phyloP scores from a whole-genome alignment of 495 filamentous ascomycete species.

The Chaetomidium leptoderma region DNA sequence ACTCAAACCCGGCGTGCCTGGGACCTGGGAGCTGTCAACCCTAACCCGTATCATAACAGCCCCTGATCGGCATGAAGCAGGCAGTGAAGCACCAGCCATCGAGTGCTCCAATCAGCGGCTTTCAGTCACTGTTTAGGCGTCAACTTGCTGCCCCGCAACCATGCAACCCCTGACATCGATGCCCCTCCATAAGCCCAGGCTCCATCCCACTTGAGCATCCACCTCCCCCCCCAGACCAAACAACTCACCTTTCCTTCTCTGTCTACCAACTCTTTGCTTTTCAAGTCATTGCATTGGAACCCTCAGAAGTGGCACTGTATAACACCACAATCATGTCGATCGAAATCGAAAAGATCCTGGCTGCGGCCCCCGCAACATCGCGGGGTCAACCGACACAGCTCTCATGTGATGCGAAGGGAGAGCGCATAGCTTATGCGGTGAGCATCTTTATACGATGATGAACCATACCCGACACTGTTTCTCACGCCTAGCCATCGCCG shows the following conservation, averaged over 20 bases:
- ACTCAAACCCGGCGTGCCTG: not conserved
- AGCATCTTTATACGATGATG: conserved; percentile 31
- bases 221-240: not conserved
- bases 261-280: not conserved
- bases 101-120: not conserved
- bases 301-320: not conserved
- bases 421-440: conserved; percentile 92
- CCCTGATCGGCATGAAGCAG: not conserved
- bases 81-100: not conserved
- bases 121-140: conserved; percentile 26
- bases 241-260: conserved; percentile 1
- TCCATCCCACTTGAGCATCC: conserved; percentile 5
- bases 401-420: conserved; percentile 83
- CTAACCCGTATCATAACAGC: not conserved
- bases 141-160: conserved; percentile 29
- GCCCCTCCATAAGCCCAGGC: conserved; percentile 14
- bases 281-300: not conserved
- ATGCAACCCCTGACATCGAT: conserved; percentile 21
- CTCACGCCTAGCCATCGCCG: not conserved
- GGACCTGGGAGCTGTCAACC: not conserved
- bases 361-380: conserved; percentile 66
- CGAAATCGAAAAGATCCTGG: conserved; percentile 52
- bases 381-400: conserved; percentile 88
- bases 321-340: conserved; percentile 42
- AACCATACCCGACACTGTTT: no score